Percentiles rank a stretch among this genome's conserved stretches.
Evolutionary conservation across 257 asterid species (phyloP).

Genomic region (Solanum pimpinellifolium): DNA sequence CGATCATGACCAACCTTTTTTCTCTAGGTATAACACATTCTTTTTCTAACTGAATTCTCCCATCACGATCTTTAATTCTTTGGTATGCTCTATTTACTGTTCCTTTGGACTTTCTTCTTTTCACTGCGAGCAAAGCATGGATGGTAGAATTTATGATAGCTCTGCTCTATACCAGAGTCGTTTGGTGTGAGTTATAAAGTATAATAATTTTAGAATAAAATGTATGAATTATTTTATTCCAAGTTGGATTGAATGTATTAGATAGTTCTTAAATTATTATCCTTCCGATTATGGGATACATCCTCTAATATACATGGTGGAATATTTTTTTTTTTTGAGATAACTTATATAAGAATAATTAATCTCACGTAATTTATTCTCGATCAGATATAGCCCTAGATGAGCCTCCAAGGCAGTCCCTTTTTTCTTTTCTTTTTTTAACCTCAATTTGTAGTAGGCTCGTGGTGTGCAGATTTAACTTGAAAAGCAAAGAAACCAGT

Average conservation of each 20-base stretch:
- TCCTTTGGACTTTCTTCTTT: not conserved
- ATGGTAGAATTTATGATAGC: not conserved
- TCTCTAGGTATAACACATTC: not conserved
- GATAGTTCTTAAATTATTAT: too few relatives aligned
- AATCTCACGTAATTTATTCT: too few relatives aligned
- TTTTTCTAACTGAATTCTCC: not conserved
- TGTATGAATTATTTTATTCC: too few relatives aligned
- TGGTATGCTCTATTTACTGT: not conserved
- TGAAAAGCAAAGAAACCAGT: not conserved
- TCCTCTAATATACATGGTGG: too few relatives aligned
- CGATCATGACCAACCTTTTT: not conserved
- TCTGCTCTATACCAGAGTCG: too few relatives aligned
- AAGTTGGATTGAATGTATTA: too few relatives aligned
- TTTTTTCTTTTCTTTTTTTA: not conserved
- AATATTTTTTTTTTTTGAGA: too few relatives aligned
- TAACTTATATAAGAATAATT: too few relatives aligned
- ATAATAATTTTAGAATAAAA: too few relatives aligned
- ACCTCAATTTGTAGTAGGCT: not conserved
- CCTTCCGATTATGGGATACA: too few relatives aligned
- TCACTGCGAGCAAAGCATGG: not conserved
- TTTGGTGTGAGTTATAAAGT: too few relatives aligned
- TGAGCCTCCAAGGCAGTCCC: not conserved
- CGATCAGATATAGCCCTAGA: too few relatives aligned
- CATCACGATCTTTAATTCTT: not conserved
- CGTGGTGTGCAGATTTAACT: not conserved